A percentile compares a stretch with the other conserved stretches of the same genome.
Evolutionary conservation across 306 rosid species (phyloP).

Genomic region (Pyrus pyrifolia): DNA sequence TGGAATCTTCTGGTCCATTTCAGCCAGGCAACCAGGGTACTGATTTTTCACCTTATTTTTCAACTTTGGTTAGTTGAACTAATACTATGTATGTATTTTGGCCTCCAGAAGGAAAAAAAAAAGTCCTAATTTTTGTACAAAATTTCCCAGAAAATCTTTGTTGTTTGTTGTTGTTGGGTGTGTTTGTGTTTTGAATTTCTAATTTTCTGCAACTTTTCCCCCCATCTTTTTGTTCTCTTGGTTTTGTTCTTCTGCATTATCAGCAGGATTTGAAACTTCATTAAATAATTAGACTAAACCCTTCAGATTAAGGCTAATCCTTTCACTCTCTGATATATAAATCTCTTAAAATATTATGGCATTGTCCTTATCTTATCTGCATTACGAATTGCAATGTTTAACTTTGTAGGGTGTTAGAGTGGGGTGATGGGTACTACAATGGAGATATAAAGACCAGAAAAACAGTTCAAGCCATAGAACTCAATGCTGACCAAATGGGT

Average conservation of each 20-base stretch:
- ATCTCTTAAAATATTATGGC: neutral
- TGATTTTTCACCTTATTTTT: neutral
- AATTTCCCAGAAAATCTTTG: too few species aligned
- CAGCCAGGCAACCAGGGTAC: constrained; percentile 58
- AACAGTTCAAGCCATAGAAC: constrained; percentile 61
- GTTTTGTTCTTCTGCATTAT: neutral
- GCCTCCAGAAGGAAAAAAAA: neutral
- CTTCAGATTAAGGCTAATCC: neutral
- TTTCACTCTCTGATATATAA: neutral
- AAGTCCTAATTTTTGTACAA: neutral
- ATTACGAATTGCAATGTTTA: neutral
- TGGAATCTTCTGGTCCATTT: constrained; percentile 69
- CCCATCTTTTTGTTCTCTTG: neutral
- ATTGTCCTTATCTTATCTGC: neutral
- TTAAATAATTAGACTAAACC: neutral
- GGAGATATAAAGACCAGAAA: constrained; percentile 88
- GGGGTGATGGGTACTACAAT: constrained; percentile 87
- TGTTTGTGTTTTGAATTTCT: neutral
- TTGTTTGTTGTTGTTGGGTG: neutral
- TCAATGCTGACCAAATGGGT: constrained; percentile 58
- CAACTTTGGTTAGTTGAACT: neutral
- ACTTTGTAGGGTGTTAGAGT: constrained; percentile 51
- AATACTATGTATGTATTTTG: neutral
- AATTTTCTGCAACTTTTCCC: constrained; percentile 3
- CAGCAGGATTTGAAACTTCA: neutral